phyloP scores from a whole-genome alignment of 345 rosid genomes.

The Sisymbrium irio region DNA sequence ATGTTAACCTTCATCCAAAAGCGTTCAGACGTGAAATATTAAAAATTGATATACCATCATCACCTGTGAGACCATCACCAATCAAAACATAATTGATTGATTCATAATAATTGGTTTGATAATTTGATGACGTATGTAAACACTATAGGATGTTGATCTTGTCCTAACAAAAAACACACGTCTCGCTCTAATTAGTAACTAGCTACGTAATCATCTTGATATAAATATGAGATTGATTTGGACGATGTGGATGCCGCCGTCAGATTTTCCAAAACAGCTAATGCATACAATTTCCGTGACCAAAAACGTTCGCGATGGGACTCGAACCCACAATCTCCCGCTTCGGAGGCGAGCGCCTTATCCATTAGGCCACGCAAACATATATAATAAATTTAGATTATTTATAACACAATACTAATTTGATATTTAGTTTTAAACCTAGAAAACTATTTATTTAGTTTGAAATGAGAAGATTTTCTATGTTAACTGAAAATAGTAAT shows the following conservation, averaged over 20 bases:
- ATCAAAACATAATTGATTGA: conserved; percentile 8
- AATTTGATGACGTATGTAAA: neutral
- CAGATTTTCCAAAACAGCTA: conserved; percentile 4
- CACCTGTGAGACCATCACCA: neutral
- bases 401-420: neutral
- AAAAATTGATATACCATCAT: neutral
- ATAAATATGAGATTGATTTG: neutral
- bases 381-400: neutral
- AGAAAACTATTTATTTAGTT: too few relatives aligned
- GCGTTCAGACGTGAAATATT: neutral
- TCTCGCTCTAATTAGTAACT: conserved; percentile 6
- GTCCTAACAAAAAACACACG: neutral
- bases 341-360: conserved; percentile 99
- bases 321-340: conserved; percentile 92
- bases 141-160: conserved; percentile 4
- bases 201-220: conserved; percentile 15
- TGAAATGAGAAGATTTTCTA: too few relatives aligned
- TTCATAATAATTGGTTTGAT: neutral
- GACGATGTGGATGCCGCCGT: neutral
- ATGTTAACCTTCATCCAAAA: neutral
- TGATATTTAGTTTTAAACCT: neutral
- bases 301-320: conserved; percentile 60
- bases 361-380: conserved; percentile 98
- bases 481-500: neutral
- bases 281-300: neutral